Conservation (phyloP, 495 filamentous ascomycete species). For the Pyronema omphalodes region DNA sequence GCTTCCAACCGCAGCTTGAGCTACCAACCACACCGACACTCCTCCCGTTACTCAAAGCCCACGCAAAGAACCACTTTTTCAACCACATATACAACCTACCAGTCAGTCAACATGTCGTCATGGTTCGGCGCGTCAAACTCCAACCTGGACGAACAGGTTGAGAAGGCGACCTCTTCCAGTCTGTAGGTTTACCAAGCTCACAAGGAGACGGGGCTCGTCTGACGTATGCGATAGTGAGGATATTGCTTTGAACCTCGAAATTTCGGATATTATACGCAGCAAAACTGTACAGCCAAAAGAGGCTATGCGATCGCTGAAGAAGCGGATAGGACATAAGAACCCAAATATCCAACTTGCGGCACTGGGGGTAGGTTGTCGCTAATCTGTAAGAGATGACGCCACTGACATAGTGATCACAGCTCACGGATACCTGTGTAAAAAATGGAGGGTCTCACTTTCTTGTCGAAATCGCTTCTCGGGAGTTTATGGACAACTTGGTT, state of each 20-base stretch:
- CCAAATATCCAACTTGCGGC: constrained; percentile 90
- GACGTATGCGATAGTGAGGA: constrained; percentile 49
- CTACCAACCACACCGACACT: background rate
- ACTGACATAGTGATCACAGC: constrained; percentile 27
- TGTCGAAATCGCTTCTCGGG: constrained; percentile 79
- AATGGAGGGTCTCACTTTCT: constrained; percentile 96
- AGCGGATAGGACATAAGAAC: constrained; percentile 85
- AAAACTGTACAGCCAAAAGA: constrained; percentile 94
- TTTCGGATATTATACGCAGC: constrained; percentile 87
- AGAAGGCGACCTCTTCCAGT: constrained; percentile 80
- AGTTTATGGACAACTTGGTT: constrained; percentile 95
- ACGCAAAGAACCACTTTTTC: background rate
- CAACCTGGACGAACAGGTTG: constrained; percentile 79
- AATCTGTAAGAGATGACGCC: background rate
- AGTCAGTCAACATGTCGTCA: constrained; percentile 43
- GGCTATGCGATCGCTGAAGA: constrained; percentile 88
- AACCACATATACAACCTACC: background rate
- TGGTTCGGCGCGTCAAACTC: constrained; percentile 83
- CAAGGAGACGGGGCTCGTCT: constrained; percentile 7
- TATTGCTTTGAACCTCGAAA: constrained; percentile 89
- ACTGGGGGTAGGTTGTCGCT: constrained; percentile 43
- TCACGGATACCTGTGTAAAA: constrained; percentile 96
- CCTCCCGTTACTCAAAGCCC: background rate
- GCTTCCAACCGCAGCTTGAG: background rate
- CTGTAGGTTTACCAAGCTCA: constrained; percentile 37